Evolutionary conservation across 1,284 basidiomycete genomes (phyloP), one percentile per base, ranked within the genome.

Genomic region (Ustilago trichophora): DNA sequence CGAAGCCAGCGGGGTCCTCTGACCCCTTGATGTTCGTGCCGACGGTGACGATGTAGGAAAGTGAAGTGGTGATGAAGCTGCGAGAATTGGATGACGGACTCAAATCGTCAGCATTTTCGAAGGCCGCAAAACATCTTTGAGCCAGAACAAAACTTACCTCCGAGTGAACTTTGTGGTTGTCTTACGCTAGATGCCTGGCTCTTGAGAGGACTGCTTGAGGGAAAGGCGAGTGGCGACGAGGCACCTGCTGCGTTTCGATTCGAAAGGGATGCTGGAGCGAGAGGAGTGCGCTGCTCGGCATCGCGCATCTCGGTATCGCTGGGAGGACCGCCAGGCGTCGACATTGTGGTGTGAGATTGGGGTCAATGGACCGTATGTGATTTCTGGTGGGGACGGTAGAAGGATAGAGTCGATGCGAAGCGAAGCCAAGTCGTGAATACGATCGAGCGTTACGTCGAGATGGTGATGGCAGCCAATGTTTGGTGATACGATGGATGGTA

Each of bases 31-130:
- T 9, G 57, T 67, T n/a, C 64, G 44, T 6, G 58, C 65, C 19
- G 76, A 70, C 7, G 75, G 69, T 13, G 78, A 79, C 13, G 76
- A 78, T 21, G 74, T 72, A 6, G 75, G 76, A 36, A 80, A 80
- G 35, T 72, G 72, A 13, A 80, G 51, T 8, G 78, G 76, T 18
- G 75, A 76, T 3, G 72, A 74, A 15, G 59, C 75, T 52, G 63
- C 5, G 32, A 22, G 22, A n/a, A 35, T 0, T 11, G 12, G 18
- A n/a, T 10, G 15, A 12, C 25, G 24, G 18, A 19, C 9, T 4
- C 2, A 10, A 44, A 6, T n/a, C 3, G 25, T 8, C n/a, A 7
- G 25, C 12, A 24, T 27, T 27, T 12, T 27, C 19, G 18, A 12
- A 31, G 15, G 12, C 13, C 24, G 11, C 24, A 16, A 13, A 25